Evolutionary conservation across 1,284 basidiomycete genomes (phyloP).

Genomic region (Pascua guehoae): DNA sequence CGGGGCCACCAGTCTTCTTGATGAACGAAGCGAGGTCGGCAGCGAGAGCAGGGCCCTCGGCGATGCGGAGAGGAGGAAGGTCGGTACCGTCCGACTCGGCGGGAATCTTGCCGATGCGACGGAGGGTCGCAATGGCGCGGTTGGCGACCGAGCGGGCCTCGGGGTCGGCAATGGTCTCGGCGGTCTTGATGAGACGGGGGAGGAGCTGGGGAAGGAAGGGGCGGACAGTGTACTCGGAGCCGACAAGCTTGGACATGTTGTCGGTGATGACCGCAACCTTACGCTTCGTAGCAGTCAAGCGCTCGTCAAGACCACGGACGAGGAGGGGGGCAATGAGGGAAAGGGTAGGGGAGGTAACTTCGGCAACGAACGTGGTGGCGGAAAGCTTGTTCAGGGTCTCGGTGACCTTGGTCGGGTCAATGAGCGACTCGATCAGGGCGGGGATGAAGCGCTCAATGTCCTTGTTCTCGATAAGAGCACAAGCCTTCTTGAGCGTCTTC

Average conservation of each 20-base stretch:
- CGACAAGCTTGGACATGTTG: slow-evolving; percentile 98
- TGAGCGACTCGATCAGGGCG: slow-evolving; percentile 88
- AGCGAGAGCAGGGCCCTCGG: slow-evolving; percentile 64
- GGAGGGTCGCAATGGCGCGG: slow-evolving; percentile 86
- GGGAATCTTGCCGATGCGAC: slow-evolving; percentile 85
- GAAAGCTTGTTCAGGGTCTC: slow-evolving; percentile 98
- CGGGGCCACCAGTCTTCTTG: slow-evolving; percentile 68
- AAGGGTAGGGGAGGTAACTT: slow-evolving; percentile 98
- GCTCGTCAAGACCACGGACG: slow-evolving; percentile 91
- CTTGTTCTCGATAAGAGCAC: slow-evolving; percentile 94
- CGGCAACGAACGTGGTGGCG: slow-evolving; percentile 99
- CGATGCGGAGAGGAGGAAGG: slow-evolving; percentile 74
- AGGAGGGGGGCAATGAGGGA: slow-evolving; percentile 98
- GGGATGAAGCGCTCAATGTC: slow-evolving; percentile 87
- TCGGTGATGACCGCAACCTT: slow-evolving; percentile 96
- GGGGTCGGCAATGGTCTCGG: slow-evolving; percentile 86
- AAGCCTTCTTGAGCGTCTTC: slow-evolving; percentile 12
- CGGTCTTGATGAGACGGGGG: slow-evolving; percentile 89
- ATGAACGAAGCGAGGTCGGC: slow-evolving; percentile 68
- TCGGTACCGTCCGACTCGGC: slow-evolving; percentile 77
- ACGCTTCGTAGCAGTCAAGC: slow-evolving; percentile 90
- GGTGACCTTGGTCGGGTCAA: slow-evolving; percentile 85
- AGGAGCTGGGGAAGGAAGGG: slow-evolving; percentile 95
- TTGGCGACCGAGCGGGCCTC: slow-evolving; percentile 87
- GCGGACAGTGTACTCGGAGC: slow-evolving; percentile 88